phyloP scores from a whole-genome alignment of 2,329 filamentous ascomycete species.

The Mollisiaceae sp. region DNA sequence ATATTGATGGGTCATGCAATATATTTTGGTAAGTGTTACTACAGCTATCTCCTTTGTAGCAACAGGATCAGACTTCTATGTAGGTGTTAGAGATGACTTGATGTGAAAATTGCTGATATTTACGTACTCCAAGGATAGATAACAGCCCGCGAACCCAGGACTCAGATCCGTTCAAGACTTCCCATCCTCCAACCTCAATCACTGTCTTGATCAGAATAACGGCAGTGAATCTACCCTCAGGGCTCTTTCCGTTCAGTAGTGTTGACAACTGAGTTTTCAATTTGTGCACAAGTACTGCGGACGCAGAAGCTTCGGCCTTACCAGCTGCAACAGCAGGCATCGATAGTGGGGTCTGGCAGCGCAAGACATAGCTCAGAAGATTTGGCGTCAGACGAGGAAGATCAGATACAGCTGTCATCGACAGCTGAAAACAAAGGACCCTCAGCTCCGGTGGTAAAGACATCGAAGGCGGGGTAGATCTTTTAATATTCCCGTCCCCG shows the following conservation, averaged over 20 bases:
- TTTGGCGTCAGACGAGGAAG: constrained; percentile 75
- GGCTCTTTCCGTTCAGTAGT: constrained; percentile 76
- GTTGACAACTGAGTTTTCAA: constrained; percentile 79
- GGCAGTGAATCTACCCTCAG: constrained; percentile 78
- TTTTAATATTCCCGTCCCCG: not conserved
- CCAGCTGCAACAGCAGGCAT: constrained; percentile 62
- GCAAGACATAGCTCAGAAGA: constrained; percentile 65
- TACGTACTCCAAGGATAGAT: constrained; percentile 68
- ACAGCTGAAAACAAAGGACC: constrained; percentile 71
- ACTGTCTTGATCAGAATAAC: constrained; percentile 80
- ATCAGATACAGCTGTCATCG: constrained; percentile 72
- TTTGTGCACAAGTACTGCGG: constrained; percentile 76
- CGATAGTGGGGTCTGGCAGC: constrained; percentile 66
- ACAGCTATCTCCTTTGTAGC: constrained; percentile 78
- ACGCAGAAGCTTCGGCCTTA: constrained; percentile 67
- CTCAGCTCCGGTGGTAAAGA: constrained; percentile 61
- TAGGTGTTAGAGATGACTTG: constrained; percentile 22
- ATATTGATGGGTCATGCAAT: constrained; percentile 79
- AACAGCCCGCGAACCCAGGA: constrained; percentile 81
- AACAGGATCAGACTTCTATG: constrained; percentile 75
- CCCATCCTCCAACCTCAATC: constrained; percentile 84
- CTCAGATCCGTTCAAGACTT: constrained; percentile 73
- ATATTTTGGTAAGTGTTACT: constrained; percentile 81
- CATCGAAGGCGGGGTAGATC: constrained; percentile 27
- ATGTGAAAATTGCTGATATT: constrained; percentile 7